Percentiles rank a stretch among this genome's conserved stretches.
These are phyloP conservation scores for Cantharellus cinnabarinus DNA, from an alignment of 768 basidiomycete species.

Conservation along the genomic window DNA sequence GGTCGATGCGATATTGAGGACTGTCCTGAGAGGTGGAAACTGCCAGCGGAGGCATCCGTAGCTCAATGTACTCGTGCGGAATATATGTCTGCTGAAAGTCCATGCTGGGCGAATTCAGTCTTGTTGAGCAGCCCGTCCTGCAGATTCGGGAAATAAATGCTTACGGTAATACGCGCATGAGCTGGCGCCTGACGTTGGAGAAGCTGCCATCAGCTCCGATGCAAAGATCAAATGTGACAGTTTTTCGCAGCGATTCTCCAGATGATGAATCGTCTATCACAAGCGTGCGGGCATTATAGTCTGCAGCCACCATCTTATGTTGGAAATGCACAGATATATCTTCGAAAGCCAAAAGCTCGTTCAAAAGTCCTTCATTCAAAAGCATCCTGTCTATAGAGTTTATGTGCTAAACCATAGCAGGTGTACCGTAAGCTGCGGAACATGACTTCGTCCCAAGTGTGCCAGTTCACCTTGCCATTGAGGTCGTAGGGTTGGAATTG, in stretches of 20 bases:
- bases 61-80: slow-evolving; percentile 87
- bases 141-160: background rate
- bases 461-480: slow-evolving; percentile 46
- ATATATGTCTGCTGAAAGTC: slow-evolving; percentile 91
- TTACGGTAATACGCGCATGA: slow-evolving; percentile 58
- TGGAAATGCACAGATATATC: slow-evolving; percentile 57
- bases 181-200: slow-evolving; percentile 73
- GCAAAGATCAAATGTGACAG: slow-evolving; percentile 51
- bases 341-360: slow-evolving; percentile 41
- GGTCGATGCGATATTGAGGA: slow-evolving; percentile 65
- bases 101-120: slow-evolving; percentile 37
- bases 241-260: slow-evolving; percentile 22
- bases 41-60: slow-evolving; percentile 70
- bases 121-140: background rate
- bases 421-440: background rate
- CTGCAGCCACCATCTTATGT: slow-evolving; percentile 55
- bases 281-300: slow-evolving; percentile 49
- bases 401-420: slow-evolving; percentile 40
- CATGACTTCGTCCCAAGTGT: background rate
- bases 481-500: slow-evolving; percentile 79
- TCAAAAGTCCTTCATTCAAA: slow-evolving; percentile 69
- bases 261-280: slow-evolving; percentile 24
- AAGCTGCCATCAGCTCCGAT: slow-evolving; percentile 90
- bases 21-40: slow-evolving; percentile 23
- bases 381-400: slow-evolving; percentile 81